Evolutionary conservation across 2,329 filamentous ascomycete species (phyloP), one percentile per base, ranked within the genome.

Genomic region (Lachnellula cervina): DNA sequence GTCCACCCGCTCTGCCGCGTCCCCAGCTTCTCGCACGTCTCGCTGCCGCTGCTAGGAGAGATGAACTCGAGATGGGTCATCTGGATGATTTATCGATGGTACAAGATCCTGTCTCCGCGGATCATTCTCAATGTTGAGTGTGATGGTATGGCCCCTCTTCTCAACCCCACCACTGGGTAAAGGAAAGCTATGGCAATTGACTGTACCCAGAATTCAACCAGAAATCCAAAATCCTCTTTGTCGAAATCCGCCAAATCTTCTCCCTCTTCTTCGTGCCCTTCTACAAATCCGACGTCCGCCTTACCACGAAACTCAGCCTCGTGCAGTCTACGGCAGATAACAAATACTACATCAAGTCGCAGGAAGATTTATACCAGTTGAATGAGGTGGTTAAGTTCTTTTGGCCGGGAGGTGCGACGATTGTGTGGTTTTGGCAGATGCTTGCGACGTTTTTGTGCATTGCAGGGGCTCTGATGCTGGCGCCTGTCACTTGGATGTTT

Each of bases 321-420:
- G 76, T 76, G 2, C 77, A 77, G 16, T 66, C 72, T 13, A 66
- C 71, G 25, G 62, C 51, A 52, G 58, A 62, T 51, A 43, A 57
- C 42, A 79, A 78, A 56, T 94, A 91, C 73, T 88, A 86, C 68
- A 92, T 96, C 60, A 71, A 77, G 6, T 80, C 77, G 17, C 91
- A 96, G 69, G 85, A 95, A 62, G 90, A 96, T 68, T 73, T 92
- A 7, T 96, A 96, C 67, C 89, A 93, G 65, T 77, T 83, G 0
- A 86, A 84, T 49, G 87, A 96, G 62, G 86, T 86, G 59, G 74
- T 93, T 58, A 86, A 86, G 64, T 94, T 95, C 67, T 64, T 92
- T 17, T 65, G 80, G 16, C 83, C 87, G 11, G 78, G 81, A 0
- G 72, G 86, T 0, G 83, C 82, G 0, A 71, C 76, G 7, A 34